Evolutionary conservation across 768 basidiomycete genomes (phyloP), one percentile per base, ranked within the genome.

Genomic region (Austroboletus festivus): DNA sequence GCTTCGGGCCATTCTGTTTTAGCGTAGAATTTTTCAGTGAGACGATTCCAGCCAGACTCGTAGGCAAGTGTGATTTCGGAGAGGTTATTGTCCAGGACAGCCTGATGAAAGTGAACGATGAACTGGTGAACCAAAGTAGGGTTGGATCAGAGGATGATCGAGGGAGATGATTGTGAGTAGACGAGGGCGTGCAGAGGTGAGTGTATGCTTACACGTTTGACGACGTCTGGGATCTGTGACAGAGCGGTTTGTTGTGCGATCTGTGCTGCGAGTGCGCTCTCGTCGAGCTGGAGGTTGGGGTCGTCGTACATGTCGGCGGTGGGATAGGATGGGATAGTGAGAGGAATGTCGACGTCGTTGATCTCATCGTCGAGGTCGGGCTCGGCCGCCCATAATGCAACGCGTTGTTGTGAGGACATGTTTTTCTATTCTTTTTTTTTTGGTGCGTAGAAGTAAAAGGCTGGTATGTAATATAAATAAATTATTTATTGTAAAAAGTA

Each of bases 1-100:
- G 93, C 93, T 65, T 97, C 93, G 1, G 95, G 95, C 95, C 95
- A 98, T 66, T 99, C 95, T 3, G 83, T 84, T 66, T 87, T 90
- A 6, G 91, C 68, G 61, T 96, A 99, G 73, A 87, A 93, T 73
- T 94, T 93, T 74, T 96, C 91, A 0, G 95, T 96, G 64, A 94
- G 83, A 53, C 89, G 85, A 70, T 93, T 95, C 94, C 94, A 99
- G 5, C 93, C 93, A 43, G 86, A 91, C 72, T 97, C 94, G 63
- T 99, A 99, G 44, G 93, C 91, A 19, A 86, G 77, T 5, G 89
- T 91, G 56, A 99, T 95, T 60, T 93, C 89, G 5, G 83, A 74
- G 3, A 96, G 79, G 69, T 97, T 95, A 66, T 94, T 93, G 38
- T 92, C 83, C 43, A 88, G 74, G 30, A 97, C 89, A 19, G 93